Percentiles rank a stretch among this genome's conserved stretches.
phyloP scores from a whole-genome alignment of 257 asterid species.

The Plectranthus barbatus region DNA sequence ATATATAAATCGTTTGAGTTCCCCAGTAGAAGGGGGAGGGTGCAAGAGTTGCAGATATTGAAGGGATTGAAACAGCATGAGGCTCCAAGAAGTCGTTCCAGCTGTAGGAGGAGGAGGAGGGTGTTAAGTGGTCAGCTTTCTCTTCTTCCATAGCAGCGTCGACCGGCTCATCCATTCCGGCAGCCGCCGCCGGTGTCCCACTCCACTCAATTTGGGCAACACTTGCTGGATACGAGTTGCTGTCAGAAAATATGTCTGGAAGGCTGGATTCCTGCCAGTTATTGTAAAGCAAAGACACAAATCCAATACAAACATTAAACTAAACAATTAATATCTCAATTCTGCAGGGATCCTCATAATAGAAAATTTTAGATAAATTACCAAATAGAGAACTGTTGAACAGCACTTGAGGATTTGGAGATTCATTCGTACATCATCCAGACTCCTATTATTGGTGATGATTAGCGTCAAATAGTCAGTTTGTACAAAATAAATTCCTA shows the following conservation, averaged over 20 bases:
- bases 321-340: neutral
- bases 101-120: slow-evolving; percentile 28
- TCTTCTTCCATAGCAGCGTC: too few relatives aligned
- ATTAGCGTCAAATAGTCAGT: slow-evolving; percentile 5
- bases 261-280: slow-evolving; percentile 97
- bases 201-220: too few relatives aligned
- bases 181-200: slow-evolving; percentile 23
- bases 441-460: too few relatives aligned
- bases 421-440: too few relatives aligned
- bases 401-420: slow-evolving; percentile 91
- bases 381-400: slow-evolving; percentile 88
- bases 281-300: slow-evolving; percentile 5
- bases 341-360: too few relatives aligned
- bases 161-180: too few relatives aligned
- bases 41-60: slow-evolving; percentile 40
- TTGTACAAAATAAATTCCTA: neutral
- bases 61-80: too few relatives aligned
- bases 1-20: slow-evolving; percentile 47
- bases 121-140: slow-evolving; percentile 19
- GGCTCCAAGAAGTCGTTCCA: slow-evolving; percentile 46
- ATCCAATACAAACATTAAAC: neutral
- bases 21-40: slow-evolving; percentile 63
- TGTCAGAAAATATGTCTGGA: too few relatives aligned
- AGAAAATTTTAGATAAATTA: too few relatives aligned
- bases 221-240: too few relatives aligned